Percentiles rank a stretch among this genome's conserved stretches.
Conservation (phyloP, 176 grass and related monocot genomes). For the Hyparrhenia diplandra region DNA sequence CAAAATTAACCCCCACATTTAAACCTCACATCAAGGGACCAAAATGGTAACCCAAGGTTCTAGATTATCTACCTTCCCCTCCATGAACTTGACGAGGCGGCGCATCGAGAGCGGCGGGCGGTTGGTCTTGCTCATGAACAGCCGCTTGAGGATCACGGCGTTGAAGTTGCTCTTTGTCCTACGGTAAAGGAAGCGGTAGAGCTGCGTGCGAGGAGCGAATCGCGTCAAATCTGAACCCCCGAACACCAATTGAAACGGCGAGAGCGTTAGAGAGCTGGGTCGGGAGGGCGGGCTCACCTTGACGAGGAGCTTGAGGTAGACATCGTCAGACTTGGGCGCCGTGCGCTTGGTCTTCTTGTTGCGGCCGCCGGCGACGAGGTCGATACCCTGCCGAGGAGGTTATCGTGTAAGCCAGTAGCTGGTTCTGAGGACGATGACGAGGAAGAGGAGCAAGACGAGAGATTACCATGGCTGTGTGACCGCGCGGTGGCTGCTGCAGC, state of each 20-base stretch:
- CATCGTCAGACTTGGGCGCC: conserved; percentile 69
- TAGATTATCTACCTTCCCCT: conserved; percentile 34
- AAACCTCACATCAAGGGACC: not conserved
- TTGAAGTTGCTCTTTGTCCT: conserved; percentile 78
- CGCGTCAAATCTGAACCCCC: not conserved
- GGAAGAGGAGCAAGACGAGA: not conserved
- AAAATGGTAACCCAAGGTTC: not conserved
- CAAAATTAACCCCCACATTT: not conserved
- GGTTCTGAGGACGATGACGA: not conserved
- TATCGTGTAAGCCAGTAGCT: not conserved
- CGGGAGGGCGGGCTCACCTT: conserved; percentile 24
- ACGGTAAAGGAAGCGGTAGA: conserved; percentile 78
- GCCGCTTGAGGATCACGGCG: conserved; percentile 68
- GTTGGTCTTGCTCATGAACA: conserved; percentile 93
- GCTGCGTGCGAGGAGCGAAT: conserved; percentile 16
- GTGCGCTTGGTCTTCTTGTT: conserved; percentile 76
- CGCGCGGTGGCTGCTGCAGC: not conserved
- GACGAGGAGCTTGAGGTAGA: conserved; percentile 76
- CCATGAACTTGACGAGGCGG: conserved; percentile 70
- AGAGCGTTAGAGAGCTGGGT: not conserved
- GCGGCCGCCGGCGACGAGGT: conserved; percentile 66
- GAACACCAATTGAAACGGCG: not conserved
- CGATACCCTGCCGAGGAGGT: conserved; percentile 35
- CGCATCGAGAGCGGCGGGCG: conserved; percentile 67
- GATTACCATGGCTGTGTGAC: conserved; percentile 32